Evolutionary conservation across 768 basidiomycete species (phyloP).

Genomic region (Krasilnikovozyma curviuscula): DNA sequence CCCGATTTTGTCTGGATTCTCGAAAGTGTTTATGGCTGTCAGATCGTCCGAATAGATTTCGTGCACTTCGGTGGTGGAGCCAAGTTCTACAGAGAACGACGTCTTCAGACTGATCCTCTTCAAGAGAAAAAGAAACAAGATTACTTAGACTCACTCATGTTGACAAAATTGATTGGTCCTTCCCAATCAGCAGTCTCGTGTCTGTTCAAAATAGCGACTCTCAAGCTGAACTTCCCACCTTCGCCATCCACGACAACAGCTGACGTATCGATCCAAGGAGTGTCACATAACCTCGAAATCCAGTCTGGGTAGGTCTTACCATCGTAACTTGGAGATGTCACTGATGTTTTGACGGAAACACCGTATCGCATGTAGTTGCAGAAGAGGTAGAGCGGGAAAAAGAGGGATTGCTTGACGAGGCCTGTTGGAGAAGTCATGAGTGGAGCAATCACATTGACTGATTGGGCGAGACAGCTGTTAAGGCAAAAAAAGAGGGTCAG

Average conservation of each 20-base stretch:
- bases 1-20: no score
- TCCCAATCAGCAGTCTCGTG: constrained; percentile 29
- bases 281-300: constrained; percentile 31
- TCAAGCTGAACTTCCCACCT: constrained; percentile 26
- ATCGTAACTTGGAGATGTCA: constrained; percentile 20
- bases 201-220: constrained; percentile 39
- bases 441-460: constrained; percentile 22
- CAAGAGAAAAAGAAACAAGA: not conserved
- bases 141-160: constrained; percentile 18
- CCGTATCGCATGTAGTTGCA: constrained; percentile 3
- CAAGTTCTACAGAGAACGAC: constrained; percentile 28
- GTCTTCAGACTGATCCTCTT: not conserved
- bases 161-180: constrained; percentile 13
- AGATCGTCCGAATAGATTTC: constrained; percentile 38
- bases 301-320: constrained; percentile 37
- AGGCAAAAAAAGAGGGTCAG: no score
- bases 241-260: constrained; percentile 31
- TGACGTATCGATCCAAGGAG: constrained; percentile 33
- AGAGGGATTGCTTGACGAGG: constrained; percentile 34
- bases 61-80: constrained; percentile 30
- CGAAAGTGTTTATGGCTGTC: constrained; percentile 31
- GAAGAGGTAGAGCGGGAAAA: constrained; percentile 18
- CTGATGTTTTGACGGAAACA: constrained; percentile 29
- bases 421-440: constrained; percentile 32
- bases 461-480: not conserved